Evolutionary conservation across 768 basidiomycete genomes (phyloP).

Genomic region (Suillus plorans): DNA sequence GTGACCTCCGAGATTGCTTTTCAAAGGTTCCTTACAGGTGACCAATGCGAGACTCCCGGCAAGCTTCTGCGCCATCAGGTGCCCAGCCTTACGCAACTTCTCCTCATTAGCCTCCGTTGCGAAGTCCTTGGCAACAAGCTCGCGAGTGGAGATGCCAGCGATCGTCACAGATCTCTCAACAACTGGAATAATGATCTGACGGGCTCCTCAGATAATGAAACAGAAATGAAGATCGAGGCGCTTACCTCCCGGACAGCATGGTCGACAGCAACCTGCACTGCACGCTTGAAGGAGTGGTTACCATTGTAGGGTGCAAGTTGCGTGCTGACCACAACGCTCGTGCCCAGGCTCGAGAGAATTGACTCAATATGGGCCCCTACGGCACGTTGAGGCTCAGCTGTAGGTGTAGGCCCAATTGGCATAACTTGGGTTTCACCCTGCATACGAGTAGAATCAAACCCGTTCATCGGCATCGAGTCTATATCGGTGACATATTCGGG

Average conservation of each 20-base stretch:
- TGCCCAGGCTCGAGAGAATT: conserved; percentile 68
- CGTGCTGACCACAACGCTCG: conserved; percentile 73
- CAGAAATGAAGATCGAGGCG: not conserved
- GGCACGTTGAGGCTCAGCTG: conserved; percentile 64
- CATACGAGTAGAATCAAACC: conserved; percentile 55
- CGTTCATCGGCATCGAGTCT: conserved; percentile 74
- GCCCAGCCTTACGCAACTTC: conserved; percentile 87
- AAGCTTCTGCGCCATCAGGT: conserved; percentile 95
- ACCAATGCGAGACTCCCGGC: conserved; percentile 96
- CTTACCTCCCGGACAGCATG: conserved; percentile 90
- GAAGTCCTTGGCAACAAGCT: conserved; percentile 94
- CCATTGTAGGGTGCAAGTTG: conserved; percentile 72
- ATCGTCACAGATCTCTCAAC: conserved; percentile 98
- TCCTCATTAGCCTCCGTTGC: conserved; percentile 90
- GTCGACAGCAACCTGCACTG: conserved; percentile 88
- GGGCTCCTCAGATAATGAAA: conserved; percentile 2
- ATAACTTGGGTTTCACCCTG: conserved; percentile 60
- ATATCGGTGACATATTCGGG: conserved; percentile 83
- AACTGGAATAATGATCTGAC: conserved; percentile 90
- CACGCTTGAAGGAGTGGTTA: conserved; percentile 86
- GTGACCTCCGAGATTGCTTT: conserved; percentile 87
- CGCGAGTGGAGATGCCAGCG: conserved; percentile 94
- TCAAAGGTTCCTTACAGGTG: conserved; percentile 96
- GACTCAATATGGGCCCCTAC: conserved; percentile 80
- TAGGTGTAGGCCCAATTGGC: conserved; percentile 56